Evolutionary conservation across 345 rosid genomes (phyloP).

Genomic region (Pugionium dolabratum): DNA sequence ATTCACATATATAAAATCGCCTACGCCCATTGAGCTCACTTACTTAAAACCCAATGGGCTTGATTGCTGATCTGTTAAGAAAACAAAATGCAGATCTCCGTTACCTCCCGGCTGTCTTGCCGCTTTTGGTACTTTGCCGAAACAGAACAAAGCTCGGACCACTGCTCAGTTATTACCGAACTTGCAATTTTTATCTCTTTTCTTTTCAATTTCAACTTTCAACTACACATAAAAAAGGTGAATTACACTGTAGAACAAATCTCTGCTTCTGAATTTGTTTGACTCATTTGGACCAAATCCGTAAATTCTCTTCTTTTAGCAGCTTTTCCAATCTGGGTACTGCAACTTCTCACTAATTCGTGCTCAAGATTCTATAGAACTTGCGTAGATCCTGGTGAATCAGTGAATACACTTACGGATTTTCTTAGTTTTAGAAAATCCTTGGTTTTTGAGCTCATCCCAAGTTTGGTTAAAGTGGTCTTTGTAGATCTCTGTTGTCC

Average conservation of each 20-base stretch:
- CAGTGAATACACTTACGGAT: conserved; percentile 14
- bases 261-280: background rate
- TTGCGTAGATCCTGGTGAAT: conserved; percentile 18
- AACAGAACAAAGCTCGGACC: conserved; percentile 24
- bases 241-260: conserved; percentile 3
- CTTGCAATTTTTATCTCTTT: background rate
- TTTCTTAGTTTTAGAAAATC: conserved; percentile 19
- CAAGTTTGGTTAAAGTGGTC: conserved; percentile 22
- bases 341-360: conserved; percentile 24
- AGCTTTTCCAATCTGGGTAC: conserved; percentile 33
- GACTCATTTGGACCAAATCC: conserved; percentile 5
- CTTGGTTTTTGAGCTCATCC: background rate
- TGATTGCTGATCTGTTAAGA: conserved; percentile 8
- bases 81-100: background rate
- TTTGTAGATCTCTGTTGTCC: conserved; percentile 31
- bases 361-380: conserved; percentile 30
- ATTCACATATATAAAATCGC: no score
- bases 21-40: no score
- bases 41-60: background rate
- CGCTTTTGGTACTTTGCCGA: conserved; percentile 1
- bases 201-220: conserved; percentile 26
- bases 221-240: conserved; percentile 1
- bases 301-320: conserved; percentile 6
- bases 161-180: conserved; percentile 23
- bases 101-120: conserved; percentile 28